phyloP scores from a whole-genome alignment of 73 alveolate genomes.

The Symbiodinium pilosum region DNA sequence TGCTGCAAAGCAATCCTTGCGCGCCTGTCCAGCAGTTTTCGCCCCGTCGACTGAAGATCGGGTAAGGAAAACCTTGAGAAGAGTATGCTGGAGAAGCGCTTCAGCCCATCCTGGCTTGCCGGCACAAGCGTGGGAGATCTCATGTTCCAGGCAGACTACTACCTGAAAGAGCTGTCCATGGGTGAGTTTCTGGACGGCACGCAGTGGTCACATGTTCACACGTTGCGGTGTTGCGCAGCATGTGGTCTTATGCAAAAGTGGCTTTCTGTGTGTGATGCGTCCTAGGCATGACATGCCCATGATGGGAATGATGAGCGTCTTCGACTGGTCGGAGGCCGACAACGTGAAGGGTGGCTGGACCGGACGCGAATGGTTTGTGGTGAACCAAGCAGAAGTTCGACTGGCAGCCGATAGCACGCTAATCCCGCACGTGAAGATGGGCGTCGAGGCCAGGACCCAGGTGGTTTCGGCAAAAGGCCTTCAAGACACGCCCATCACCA shows the following conservation, averaged over 20 bases:
- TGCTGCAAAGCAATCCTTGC: too few relatives aligned
- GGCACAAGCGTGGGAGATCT: conserved; percentile 94
- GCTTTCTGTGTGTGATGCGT: too few relatives aligned
- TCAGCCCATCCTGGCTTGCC: conserved; percentile 74
- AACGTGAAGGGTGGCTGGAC: conserved; percentile 54
- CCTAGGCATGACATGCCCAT: not conserved
- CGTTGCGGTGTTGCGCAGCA: too few relatives aligned
- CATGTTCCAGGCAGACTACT: conserved; percentile 93
- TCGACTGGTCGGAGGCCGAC: conserved; percentile 76
- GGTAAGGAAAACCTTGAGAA: conserved; percentile 83
- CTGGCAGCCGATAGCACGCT: conserved; percentile 73
- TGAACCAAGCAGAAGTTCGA: conserved; percentile 74
- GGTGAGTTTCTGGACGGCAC: conserved; percentile 23
- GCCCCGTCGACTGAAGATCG: too few relatives aligned
- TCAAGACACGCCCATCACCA: conserved; percentile 63
- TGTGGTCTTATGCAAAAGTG: too few relatives aligned
- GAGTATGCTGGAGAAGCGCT: conserved; percentile 78
- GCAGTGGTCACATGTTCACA: too few relatives aligned
- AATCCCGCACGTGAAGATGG: conserved; percentile 88
- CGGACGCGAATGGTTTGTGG: conserved; percentile 93
- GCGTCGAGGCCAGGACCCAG: conserved; percentile 85
- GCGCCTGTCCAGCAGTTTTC: too few relatives aligned
- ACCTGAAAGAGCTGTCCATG: conserved; percentile 78
- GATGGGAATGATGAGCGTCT: conserved; percentile 86
- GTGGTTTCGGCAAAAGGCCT: conserved; percentile 77